Conservation (phyloP, 2,329 filamentous ascomycete species). For the Beauveria sp. region DNA sequence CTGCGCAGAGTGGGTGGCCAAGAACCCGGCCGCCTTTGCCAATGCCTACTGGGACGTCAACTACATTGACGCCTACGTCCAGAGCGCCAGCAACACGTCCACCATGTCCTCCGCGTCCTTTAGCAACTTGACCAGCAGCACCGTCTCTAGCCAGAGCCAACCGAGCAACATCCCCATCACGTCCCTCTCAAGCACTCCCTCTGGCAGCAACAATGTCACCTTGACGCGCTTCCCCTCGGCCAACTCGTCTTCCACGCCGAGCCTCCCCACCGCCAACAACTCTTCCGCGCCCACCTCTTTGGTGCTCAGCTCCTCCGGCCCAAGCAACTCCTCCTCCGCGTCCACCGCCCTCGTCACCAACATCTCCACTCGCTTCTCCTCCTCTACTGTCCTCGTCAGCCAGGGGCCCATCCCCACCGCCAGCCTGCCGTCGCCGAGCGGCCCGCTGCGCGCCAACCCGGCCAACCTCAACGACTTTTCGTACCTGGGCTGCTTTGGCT, state of each 20-base stretch:
- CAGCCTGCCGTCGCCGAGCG: conserved; percentile 6
- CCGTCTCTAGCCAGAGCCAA: background rate
- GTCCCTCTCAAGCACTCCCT: background rate
- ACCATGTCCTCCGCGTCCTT: background rate
- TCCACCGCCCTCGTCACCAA: conserved; percentile 16
- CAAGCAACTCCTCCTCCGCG: background rate
- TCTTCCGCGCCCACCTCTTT: conserved; percentile 8
- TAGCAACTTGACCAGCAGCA: background rate
- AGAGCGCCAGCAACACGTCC: background rate
- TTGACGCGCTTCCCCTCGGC: background rate
- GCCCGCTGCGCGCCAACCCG: conserved; percentile 21
- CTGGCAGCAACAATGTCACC: background rate
- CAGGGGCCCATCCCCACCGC: conserved; percentile 3
- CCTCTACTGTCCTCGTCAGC: background rate
- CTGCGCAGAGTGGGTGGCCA: conserved; percentile 37
- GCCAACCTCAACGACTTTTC: conserved; percentile 24
- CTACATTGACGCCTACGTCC: conserved; percentile 41
- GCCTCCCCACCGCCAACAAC: background rate
- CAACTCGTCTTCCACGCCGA: conserved; percentile 6
- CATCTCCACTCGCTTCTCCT: conserved; percentile 10
- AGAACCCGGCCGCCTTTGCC: conserved; percentile 34
- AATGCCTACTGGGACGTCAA: conserved; percentile 46
- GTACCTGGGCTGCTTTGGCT: conserved; percentile 36
- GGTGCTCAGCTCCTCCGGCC: no score
- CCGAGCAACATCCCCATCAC: background rate